Percentiles rank a stretch among this genome's conserved stretches.
phyloP scores from a whole-genome alignment of 2,329 filamentous ascomycete genomes.

The Aspergillus viridinutans region DNA sequence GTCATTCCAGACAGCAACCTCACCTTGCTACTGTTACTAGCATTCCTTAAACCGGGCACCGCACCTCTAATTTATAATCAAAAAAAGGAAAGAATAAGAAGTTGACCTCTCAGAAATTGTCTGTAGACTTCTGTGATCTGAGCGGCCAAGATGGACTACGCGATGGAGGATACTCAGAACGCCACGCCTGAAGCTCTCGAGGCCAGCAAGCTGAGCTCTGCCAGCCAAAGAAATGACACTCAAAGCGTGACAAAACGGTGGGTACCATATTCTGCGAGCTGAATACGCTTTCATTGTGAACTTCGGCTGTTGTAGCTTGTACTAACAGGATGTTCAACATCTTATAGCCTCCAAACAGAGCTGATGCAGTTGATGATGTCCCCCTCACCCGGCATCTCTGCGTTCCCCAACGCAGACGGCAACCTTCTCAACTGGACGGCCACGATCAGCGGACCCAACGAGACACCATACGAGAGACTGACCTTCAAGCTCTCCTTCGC shows the following conservation, averaged over 20 bases:
- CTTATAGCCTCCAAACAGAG: constrained; percentile 80
- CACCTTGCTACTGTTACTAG: constrained; percentile 17
- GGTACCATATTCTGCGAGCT: constrained; percentile 11
- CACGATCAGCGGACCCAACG: constrained; percentile 85
- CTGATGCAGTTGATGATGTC: constrained; percentile 98
- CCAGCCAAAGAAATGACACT: constrained; percentile 58
- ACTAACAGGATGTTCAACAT: not conserved
- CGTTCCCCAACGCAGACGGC: constrained; percentile 85
- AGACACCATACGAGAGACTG: constrained; percentile 84
- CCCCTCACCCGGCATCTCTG: constrained; percentile 85
- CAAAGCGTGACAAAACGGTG: constrained; percentile 78
- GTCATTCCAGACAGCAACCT: constrained; percentile 32
- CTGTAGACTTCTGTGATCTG: not conserved
- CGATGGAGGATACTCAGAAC: constrained; percentile 63
- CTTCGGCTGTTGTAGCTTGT: not conserved
- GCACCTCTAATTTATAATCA: not conserved
- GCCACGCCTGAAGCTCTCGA: constrained; percentile 60
- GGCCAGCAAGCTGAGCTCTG: constrained; percentile 56
- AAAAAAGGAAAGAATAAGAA: not conserved
- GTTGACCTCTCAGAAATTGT: not conserved
- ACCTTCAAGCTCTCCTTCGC: constrained; percentile 88
- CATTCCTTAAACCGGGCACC: constrained; percentile 18
- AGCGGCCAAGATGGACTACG: constrained; percentile 47
- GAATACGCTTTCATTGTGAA: not conserved
- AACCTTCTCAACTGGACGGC: constrained; percentile 91